These are phyloP conservation scores for Trichoderma sp. DNA, from an alignment of 2,329 filamentous ascomycete genomes.

Conservation along the genomic window DNA sequence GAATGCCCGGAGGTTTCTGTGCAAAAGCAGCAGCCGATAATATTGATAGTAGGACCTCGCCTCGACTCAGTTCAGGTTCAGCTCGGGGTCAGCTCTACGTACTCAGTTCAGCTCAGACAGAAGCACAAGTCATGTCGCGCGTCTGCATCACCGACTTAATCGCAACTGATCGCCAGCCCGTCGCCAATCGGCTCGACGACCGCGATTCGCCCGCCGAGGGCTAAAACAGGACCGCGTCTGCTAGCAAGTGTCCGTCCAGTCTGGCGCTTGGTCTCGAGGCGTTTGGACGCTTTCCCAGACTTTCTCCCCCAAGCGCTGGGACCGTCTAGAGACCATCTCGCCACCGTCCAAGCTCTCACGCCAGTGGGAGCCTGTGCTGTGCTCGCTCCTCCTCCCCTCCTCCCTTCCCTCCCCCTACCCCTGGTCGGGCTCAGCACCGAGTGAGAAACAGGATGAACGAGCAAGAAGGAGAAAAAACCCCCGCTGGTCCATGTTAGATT, in stretches of 20 bases:
- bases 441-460: not conserved
- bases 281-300: not conserved
- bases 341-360: not conserved
- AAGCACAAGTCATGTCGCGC: not conserved
- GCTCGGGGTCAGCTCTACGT: not conserved
- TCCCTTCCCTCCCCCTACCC: not conserved
- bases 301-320: constrained; percentile 3
- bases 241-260: not conserved
- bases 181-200: constrained; percentile 21
- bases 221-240: constrained; percentile 12
- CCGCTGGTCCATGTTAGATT: not conserved
- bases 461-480: not conserved
- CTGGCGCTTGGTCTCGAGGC: constrained; percentile 11
- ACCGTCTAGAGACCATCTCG: constrained; percentile 10
- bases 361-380: not conserved
- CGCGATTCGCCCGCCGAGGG: constrained; percentile 8
- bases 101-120: not conserved
- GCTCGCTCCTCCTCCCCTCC: not conserved
- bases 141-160: constrained; percentile 7
- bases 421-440: not conserved
- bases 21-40: not conserved
- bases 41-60: too few relatives aligned
- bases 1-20: not conserved
- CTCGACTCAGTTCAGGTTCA: not conserved
- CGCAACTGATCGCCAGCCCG: constrained; percentile 15